Base-by-base conservation (phyloP, 257 asterid genomes). In the Ehretia macrophylla region DNA sequence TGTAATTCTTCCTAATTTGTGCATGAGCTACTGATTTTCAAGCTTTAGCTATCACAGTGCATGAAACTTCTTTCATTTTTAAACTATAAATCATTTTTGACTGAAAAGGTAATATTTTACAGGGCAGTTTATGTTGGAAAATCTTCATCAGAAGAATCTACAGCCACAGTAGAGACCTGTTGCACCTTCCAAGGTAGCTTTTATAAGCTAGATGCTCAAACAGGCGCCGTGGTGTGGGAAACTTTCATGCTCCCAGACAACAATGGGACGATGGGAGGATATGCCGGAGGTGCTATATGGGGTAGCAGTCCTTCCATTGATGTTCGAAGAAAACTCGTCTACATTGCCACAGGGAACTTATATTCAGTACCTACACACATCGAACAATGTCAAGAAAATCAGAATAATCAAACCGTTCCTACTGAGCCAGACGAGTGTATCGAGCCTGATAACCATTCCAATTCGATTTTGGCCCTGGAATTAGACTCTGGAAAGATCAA, bases 141-240 rank as follows among this genome's bases (percentile, higher is more conserved):
- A 22, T 83, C 90, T 22, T 75, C 86, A 0, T 4, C 58, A 1
- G 90, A 83, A 65, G 83, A 73, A 69, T 19, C 22, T 19, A 19
- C 56, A 1, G 40, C 20, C 5, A 37, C 45, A 38, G 46, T 56
- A 5, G 73, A 70, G 21, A 9, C 69, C 13, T 83, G 86, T 27
- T 83, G 90, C 71, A 70, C 65, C 11, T 83, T 80, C 16, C 82
- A 77, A 0, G 84, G 86, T 35, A 83, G 86, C 74, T 77, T 83
- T 5, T 62, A 23, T 48, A 83, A 72, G 72, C 42, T 83, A 50
- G 79, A 80, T 23, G 18, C 66, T 3, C 44, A 13, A 21, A 83
- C 80, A 1, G 89, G 86, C 5, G 40, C 44, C 5, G 49, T 82
- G 10, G 0, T 77, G 10, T 82, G 89, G 86, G 69, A 55, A 22